These are phyloP conservation scores for Pseudogymnoascus sp. DNA, from an alignment of 2,329 filamentous ascomycete genomes.

Conservation along the genomic window DNA sequence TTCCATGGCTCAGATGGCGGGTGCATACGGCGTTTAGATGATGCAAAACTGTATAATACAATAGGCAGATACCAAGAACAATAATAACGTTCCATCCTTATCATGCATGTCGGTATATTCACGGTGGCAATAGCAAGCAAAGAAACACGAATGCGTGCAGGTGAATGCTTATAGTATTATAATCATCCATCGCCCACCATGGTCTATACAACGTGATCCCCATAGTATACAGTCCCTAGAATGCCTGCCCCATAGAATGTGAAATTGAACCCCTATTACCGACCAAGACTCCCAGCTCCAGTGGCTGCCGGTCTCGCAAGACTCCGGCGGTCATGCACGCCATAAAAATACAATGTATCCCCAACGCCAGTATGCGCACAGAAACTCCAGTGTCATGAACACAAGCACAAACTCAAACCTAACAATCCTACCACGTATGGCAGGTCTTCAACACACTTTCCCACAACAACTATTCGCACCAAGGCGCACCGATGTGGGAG, in stretches of 20 bases:
- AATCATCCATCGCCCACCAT: neutral
- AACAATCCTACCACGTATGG: conserved; percentile 1
- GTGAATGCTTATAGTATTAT: neutral
- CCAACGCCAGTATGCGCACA: neutral
- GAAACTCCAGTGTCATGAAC: neutral
- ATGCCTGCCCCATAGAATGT: neutral
- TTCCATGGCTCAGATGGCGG: neutral
- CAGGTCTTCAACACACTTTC: neutral
- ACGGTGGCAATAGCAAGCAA: neutral
- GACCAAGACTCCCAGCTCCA: neutral
- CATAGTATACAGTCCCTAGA: neutral
- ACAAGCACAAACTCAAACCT: neutral
- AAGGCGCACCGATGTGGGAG: neutral
- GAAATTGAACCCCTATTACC: neutral
- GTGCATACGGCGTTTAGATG: neutral
- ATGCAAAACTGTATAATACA: neutral
- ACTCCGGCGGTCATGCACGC: neutral
- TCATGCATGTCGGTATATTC: neutral
- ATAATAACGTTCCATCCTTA: neutral
- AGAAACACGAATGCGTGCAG: neutral
- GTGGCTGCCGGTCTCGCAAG: neutral
- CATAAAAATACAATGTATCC: neutral
- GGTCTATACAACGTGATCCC: neutral
- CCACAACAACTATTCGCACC: neutral
- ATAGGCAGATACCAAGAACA: neutral